Base-by-base conservation (phyloP, 768 basidiomycete species). In the Boletus sp. region DNA sequence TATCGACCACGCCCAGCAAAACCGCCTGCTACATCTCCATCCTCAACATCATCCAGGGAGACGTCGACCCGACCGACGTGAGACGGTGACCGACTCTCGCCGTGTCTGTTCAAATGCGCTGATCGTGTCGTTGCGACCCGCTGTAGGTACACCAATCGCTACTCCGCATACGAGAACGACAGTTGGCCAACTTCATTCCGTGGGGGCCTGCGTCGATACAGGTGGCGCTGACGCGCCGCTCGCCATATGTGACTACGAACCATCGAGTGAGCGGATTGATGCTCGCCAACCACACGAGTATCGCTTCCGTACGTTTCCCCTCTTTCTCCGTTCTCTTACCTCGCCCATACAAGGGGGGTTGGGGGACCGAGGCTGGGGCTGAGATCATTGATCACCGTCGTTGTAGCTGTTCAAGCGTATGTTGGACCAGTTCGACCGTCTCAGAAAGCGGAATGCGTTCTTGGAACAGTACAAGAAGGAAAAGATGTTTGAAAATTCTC, bases 181-280 rank as follows among this genome's bases (percentile, higher is more conserved):
- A 97, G 64, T 79, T 98, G 25, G 97, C 97, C 15, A 95, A 91
- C 67, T 98, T 99, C 70, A 98, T 99, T 58, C 97, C 97, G 7
- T 99, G 97, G 97, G 97, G 97, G 13, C 97, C 97, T 1, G 95
- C 95, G 5, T 95, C 93, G 34, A 96, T 97, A 63, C 97, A 99
- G 72, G 96, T 99, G 7, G 96, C 97, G 6, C 74, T 98, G 55
- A 97, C 95, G 2, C 85, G 91, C 54, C 86, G 83, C 63, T 94
- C 92, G 15, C 94, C 93, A 7, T 96, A 96, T 65, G 76, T 97
- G 50, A 79, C 84, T 5, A 85, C 90, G 37, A 90, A 87, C 64
- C 94, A 99, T 70, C 88, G 95, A 13, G 95, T 98, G 52, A 98
- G 95, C 69, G 96, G 96, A 0, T 79, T 99, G 47, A 98, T 99